These are phyloP conservation scores for Phytophthora nicotianae DNA, from an alignment of 352 stramenopile genomes.

Conservation along the genomic window DNA sequence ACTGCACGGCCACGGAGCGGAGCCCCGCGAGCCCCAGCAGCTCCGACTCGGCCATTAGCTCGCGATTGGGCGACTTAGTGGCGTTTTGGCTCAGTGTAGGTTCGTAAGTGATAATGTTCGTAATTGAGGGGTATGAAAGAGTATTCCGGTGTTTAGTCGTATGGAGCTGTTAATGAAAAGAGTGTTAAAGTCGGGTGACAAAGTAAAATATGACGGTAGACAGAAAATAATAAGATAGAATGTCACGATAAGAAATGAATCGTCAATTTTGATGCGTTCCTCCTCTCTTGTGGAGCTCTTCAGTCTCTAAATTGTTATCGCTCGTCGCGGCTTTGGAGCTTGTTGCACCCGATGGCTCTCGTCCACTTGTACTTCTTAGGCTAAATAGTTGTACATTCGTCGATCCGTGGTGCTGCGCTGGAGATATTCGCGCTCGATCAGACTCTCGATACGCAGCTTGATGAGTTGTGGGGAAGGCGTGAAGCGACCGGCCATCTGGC, in stretches of 20 bases:
- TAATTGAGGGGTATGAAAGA: not conserved
- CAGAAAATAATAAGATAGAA: constrained; percentile 7
- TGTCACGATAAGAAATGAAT: constrained; percentile 10
- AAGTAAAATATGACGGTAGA: not conserved
- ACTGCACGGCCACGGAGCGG: constrained; percentile 61
- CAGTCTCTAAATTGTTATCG: constrained; percentile 4
- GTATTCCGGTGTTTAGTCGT: constrained; percentile 5
- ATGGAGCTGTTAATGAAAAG: not conserved
- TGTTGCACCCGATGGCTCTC: too few species aligned
- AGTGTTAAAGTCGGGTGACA: not conserved
- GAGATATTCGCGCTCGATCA: constrained; percentile 99
- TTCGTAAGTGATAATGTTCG: not conserved
- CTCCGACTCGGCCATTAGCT: constrained; percentile 27
- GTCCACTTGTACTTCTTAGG: constrained; percentile 62
- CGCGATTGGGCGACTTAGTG: constrained; percentile 23
- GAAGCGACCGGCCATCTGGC: constrained; percentile 92
- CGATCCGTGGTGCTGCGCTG: constrained; percentile 93
- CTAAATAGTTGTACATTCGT: constrained; percentile 98
- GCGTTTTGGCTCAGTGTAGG: constrained; percentile 12
- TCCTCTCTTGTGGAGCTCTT: too few species aligned
- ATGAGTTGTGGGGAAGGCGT: constrained; percentile 94
- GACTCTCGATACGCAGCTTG: constrained; percentile 98
- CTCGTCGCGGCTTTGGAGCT: not conserved
- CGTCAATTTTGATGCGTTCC: not conserved
- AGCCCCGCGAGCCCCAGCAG: constrained; percentile 31